Percentiles rank a stretch among this genome's conserved stretches.
phyloP scores from a whole-genome alignment of 2,329 filamentous ascomycete species.

The Pseudopithomyces maydicus region DNA sequence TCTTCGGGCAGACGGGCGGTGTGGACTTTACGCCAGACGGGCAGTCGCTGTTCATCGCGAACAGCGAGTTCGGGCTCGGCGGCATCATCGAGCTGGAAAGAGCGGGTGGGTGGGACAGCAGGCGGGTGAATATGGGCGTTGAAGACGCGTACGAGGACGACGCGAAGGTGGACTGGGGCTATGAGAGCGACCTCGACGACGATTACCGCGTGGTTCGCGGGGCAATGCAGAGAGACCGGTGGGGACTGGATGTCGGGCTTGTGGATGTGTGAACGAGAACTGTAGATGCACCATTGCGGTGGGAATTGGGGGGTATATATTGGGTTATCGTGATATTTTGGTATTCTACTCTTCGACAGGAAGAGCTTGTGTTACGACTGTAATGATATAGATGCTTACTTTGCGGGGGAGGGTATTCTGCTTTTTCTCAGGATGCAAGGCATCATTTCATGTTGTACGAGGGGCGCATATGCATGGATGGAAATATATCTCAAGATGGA shows the following conservation, averaged over 20 bases:
- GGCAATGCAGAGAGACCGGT: slow-evolving; percentile 21
- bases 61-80: slow-evolving; percentile 68
- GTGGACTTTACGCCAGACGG: slow-evolving; percentile 70
- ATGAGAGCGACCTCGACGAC: slow-evolving; percentile 23
- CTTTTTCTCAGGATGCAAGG: too few relatives aligned
- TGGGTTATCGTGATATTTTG: background rate
- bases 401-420: background rate
- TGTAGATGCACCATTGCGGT: slow-evolving; percentile 32
- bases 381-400: background rate
- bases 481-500: background rate
- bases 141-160: slow-evolving; percentile 13
- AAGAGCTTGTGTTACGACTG: background rate
- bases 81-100: slow-evolving; percentile 69
- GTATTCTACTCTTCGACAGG: background rate
- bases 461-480: background rate
- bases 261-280: slow-evolving; percentile 31
- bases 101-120: slow-evolving; percentile 14
- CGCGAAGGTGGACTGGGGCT: slow-evolving; percentile 27
- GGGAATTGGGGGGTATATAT: background rate
- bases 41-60: slow-evolving; percentile 69
- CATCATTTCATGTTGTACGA: background rate
- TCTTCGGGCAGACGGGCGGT: slow-evolving; percentile 78
- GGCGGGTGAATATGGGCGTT: slow-evolving; percentile 3
- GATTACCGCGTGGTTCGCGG: slow-evolving; percentile 17
- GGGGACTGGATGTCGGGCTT: slow-evolving; percentile 30